These are phyloP conservation scores for Thielaviopsis ethacetica DNA, from an alignment of 2,329 filamentous ascomycete species.

Conservation along the genomic window DNA sequence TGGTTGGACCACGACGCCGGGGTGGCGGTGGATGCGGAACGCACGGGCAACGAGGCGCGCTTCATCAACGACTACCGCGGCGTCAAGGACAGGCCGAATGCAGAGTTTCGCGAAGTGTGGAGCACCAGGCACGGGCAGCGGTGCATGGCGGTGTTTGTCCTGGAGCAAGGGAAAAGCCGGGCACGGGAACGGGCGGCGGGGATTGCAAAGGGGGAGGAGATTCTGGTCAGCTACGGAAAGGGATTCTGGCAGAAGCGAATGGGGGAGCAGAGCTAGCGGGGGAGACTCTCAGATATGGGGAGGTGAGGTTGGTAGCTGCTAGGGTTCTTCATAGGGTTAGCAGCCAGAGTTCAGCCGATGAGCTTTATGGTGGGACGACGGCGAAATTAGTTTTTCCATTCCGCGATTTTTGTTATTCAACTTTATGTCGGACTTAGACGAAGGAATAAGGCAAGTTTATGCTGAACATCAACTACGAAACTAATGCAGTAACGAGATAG, in stretches of 20 bases:
- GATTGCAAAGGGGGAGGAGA: conserved; percentile 44
- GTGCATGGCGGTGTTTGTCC: conserved; percentile 42
- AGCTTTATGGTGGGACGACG: background rate
- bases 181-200: conserved; percentile 17
- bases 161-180: conserved; percentile 25
- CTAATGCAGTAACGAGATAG: too few relatives aligned
- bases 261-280: background rate
- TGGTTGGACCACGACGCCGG: conserved; percentile 41
- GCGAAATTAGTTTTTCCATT: conserved; percentile 8
- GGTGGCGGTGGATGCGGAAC: conserved; percentile 43
- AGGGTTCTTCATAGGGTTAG: background rate
- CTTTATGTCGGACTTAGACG: background rate
- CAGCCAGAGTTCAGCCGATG: background rate
- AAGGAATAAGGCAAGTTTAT: background rate
- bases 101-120: conserved; percentile 44
- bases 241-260: conserved; percentile 37
- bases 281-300: too few relatives aligned
- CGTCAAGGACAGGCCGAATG: conserved; percentile 34
- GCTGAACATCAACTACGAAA: background rate
- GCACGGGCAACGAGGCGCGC: conserved; percentile 44
- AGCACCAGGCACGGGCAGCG: conserved; percentile 33
- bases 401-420: background rate
- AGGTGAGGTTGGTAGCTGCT: background rate
- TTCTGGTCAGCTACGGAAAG: conserved; percentile 50
- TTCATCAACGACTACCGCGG: conserved; percentile 54